Conservation (phyloP, 768 basidiomycete genomes). For the Chalciporus piperatus region DNA sequence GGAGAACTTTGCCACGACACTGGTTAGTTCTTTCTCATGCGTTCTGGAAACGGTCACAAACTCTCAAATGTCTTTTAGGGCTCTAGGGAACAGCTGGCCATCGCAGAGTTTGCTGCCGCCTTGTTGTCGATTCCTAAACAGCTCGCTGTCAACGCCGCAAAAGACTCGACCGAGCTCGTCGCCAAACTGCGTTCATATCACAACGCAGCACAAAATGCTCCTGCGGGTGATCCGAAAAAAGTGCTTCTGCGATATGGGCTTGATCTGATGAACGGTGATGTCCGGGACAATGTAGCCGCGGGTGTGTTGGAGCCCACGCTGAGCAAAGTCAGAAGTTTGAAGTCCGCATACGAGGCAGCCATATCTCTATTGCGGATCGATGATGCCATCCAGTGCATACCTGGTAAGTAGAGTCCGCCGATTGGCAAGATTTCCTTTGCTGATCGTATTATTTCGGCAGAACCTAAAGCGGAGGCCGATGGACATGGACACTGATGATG, state of each 20-base stretch:
- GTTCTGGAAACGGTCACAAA: not conserved
- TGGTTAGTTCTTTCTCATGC: slow-evolving; percentile 52
- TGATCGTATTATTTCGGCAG: slow-evolving; percentile 36
- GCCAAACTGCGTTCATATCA: slow-evolving; percentile 97
- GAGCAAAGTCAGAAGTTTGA: slow-evolving; percentile 95
- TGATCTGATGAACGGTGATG: slow-evolving; percentile 91
- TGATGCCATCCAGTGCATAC: slow-evolving; percentile 89
- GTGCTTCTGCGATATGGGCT: slow-evolving; percentile 88
- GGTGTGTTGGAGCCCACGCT: slow-evolving; percentile 96
- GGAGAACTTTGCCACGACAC: slow-evolving; percentile 97
- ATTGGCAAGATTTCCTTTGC: slow-evolving; percentile 9
- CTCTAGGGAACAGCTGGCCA: slow-evolving; percentile 96
- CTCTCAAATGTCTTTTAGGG: slow-evolving; percentile 52
- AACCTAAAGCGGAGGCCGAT: slow-evolving; percentile 69
- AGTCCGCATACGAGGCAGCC: slow-evolving; percentile 95
- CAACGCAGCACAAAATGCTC: slow-evolving; percentile 92
- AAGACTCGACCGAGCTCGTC: slow-evolving; percentile 96
- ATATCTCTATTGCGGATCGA: slow-evolving; percentile 94
- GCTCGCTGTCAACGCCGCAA: slow-evolving; percentile 95
- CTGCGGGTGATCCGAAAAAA: slow-evolving; percentile 88
- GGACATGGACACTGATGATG: slow-evolving; percentile 65
- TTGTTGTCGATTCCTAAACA: slow-evolving; percentile 95
- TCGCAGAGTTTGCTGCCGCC: slow-evolving; percentile 96
- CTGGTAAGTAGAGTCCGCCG: slow-evolving; percentile 51
- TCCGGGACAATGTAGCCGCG: slow-evolving; percentile 90